Conservation (phyloP, 371 early-diverging fungal species). For the Phascolomyces articulosus region DNA sequence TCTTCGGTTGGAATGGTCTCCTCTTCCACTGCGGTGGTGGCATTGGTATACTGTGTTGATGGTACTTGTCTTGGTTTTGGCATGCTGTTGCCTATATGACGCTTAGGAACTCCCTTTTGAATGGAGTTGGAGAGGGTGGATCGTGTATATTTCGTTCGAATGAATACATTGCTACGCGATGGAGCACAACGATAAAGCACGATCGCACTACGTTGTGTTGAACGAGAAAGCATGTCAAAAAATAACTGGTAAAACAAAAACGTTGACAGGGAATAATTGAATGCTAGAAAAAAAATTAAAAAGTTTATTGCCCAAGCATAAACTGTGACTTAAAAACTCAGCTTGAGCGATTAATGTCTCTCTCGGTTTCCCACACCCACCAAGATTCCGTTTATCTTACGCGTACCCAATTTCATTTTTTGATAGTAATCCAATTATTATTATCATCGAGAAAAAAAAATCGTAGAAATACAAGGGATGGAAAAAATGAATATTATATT, state of each 20-base stretch:
- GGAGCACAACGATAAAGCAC: not conserved
- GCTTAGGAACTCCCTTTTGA: not conserved
- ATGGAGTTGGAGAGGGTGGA: not conserved
- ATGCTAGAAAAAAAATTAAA: not conserved
- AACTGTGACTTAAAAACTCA: too few relatives aligned
- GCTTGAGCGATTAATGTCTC: too few relatives aligned
- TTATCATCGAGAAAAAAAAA: too few relatives aligned
- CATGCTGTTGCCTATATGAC: not conserved
- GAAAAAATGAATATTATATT: too few relatives aligned
- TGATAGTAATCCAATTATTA: too few relatives aligned
- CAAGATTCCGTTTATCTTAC: too few relatives aligned
- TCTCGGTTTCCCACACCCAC: too few relatives aligned
- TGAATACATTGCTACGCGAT: not conserved
- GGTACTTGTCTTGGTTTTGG: not conserved
- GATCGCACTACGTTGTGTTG: not conserved
- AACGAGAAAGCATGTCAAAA: conserved; percentile 1
- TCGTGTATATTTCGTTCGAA: not conserved
- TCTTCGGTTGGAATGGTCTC: not conserved
- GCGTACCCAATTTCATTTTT: too few relatives aligned
- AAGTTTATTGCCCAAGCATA: too few relatives aligned
- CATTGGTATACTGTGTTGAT: too few relatives aligned
- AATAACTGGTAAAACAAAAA: too few relatives aligned
- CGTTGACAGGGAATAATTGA: not conserved
- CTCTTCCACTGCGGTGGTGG: not conserved
- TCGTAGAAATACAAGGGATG: too few relatives aligned